These are phyloP conservation scores for Butyriboletus loyo DNA, from an alignment of 768 basidiomycete species.

Conservation along the genomic window DNA sequence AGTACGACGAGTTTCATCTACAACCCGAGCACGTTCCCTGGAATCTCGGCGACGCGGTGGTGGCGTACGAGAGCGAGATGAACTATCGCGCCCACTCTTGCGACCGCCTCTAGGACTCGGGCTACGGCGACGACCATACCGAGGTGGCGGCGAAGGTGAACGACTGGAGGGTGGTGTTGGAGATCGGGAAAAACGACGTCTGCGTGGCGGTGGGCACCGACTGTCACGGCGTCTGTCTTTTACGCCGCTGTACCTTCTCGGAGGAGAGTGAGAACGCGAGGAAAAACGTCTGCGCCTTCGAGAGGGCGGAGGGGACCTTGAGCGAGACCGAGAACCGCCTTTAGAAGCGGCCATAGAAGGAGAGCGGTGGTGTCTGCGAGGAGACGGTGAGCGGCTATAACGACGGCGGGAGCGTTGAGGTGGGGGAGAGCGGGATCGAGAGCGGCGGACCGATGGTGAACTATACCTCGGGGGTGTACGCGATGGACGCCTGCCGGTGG, in stretches of 20 bases:
- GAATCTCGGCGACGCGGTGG: constrained; percentile 33
- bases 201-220: constrained; percentile 33
- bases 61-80: constrained; percentile 37
- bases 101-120: constrained; percentile 33
- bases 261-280: constrained; percentile 30
- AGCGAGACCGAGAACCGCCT: constrained; percentile 39
- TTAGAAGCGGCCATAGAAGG: constrained; percentile 34
- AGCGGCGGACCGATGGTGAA: constrained; percentile 38
- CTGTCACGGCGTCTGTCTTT: constrained; percentile 28
- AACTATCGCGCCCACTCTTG: constrained; percentile 25
- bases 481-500: constrained; percentile 35
- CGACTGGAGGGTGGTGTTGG: constrained; percentile 49
- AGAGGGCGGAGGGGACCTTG: constrained; percentile 40
- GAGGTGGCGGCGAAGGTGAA: constrained; percentile 31
- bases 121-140: constrained; percentile 46
- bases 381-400: constrained; percentile 25
- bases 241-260: constrained; percentile 19
- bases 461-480: constrained; percentile 27
- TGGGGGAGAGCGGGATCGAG: constrained; percentile 34
- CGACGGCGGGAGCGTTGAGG: constrained; percentile 25
- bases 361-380: constrained; percentile 30
- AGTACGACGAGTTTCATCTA: constrained; percentile 17
- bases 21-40: constrained; percentile 21
- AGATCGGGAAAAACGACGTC: constrained; percentile 46
- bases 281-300: constrained; percentile 37